phyloP scores from a whole-genome alignment of 2,329 filamentous ascomycete genomes.

The Karstenula rhodostoma region DNA sequence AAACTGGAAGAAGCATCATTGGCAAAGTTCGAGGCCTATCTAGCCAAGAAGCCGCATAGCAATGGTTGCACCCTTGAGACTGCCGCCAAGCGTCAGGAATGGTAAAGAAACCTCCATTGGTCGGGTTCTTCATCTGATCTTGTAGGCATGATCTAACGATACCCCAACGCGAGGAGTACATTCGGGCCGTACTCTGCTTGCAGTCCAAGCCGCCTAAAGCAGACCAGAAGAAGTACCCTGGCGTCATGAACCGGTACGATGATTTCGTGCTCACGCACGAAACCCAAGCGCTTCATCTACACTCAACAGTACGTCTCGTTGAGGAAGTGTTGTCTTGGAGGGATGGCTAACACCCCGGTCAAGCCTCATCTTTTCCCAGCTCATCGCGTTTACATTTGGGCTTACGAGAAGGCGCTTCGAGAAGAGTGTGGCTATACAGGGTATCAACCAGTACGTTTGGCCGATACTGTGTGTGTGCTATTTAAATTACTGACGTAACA shows the following conservation, averaged over 20 bases:
- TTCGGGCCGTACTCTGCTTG: conserved; percentile 31
- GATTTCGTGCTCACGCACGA: conserved; percentile 37
- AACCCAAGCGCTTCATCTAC: conserved; percentile 30
- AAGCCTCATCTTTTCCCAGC: conserved; percentile 40
- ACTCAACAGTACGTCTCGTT: conserved; percentile 28
- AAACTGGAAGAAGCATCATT: conserved; percentile 28
- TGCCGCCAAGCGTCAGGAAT: conserved; percentile 29
- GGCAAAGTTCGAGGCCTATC: conserved; percentile 32
- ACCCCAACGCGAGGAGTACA: conserved; percentile 31
- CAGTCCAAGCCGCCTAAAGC: conserved; percentile 32
- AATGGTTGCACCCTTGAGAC: conserved; percentile 35
- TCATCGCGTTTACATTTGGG: conserved; percentile 49
- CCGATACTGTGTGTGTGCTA: not conserved
- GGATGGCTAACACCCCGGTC: not conserved
- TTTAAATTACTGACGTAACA: not conserved
- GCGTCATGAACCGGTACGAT: conserved; percentile 31
- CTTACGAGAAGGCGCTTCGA: conserved; percentile 48
- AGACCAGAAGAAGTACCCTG: conserved; percentile 24
- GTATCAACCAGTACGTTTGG: conserved; percentile 36
- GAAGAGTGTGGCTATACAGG: conserved; percentile 51
- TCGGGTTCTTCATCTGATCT: conserved; percentile 2
- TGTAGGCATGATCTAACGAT: conserved; percentile 29
- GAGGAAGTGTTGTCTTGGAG: conserved; percentile 28
- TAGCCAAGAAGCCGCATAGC: conserved; percentile 28
- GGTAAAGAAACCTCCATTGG: conserved; percentile 19